These are phyloP conservation scores for Solanum appendiculatum DNA, from an alignment of 257 asterid species.

Conservation along the genomic window DNA sequence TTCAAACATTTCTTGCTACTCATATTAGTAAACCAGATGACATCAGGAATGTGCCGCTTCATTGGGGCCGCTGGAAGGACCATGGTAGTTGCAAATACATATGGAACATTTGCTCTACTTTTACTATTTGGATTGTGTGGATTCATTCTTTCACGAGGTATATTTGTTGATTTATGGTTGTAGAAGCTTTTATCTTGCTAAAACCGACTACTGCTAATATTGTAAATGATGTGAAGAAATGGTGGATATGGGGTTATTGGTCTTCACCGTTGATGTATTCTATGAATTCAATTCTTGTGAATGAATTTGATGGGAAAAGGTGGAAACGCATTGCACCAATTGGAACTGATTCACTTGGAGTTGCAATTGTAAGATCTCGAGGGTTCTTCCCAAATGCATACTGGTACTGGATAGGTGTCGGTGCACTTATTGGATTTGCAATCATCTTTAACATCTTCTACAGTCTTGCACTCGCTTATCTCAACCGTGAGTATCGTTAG, in stretches of 20 bases:
- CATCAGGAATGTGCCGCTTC: constrained; percentile 35
- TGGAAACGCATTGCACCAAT: constrained; percentile 3
- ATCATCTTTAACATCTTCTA: constrained; percentile 25
- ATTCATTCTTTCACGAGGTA: constrained; percentile 45
- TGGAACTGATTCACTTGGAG: constrained; percentile 30
- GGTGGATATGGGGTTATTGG: neutral
- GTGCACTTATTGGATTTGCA: constrained; percentile 28
- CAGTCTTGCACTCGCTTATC: constrained; percentile 21
- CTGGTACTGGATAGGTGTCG: constrained; percentile 61
- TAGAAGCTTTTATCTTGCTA: neutral
- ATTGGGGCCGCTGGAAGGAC: constrained; percentile 40
- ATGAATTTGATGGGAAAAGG: neutral
- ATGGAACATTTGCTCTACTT: constrained; percentile 29
- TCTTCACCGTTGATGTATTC: neutral
- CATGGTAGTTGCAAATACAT: constrained; percentile 35
- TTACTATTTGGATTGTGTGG: constrained; percentile 29
- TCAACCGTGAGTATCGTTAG: constrained; percentile 31
- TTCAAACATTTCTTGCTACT: constrained; percentile 39
- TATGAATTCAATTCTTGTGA: neutral
- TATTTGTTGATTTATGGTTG: neutral
- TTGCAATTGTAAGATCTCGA: constrained; percentile 12
- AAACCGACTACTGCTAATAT: neutral
- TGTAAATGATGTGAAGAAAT: neutral
- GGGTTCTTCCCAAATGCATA: constrained; percentile 43
- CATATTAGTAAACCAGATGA: constrained; percentile 29